Evolutionary conservation across 495 filamentous ascomycete species (phyloP), one percentile per base, ranked within the genome.

Genomic region (Aspergillus indologenus): DNA sequence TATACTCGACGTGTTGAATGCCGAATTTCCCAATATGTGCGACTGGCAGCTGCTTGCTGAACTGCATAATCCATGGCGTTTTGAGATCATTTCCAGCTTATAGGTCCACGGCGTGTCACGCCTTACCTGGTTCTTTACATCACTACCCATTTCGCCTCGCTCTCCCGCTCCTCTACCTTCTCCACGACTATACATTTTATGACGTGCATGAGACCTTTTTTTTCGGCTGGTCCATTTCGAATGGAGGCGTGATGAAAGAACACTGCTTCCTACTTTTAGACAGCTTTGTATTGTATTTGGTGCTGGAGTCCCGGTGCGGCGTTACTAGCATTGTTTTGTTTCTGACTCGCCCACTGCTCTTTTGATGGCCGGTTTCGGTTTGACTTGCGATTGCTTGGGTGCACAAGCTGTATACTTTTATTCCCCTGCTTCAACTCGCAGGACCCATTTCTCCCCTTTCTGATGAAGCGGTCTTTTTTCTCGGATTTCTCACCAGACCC

Each of bases 61-160:
- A 60, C 54, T 65, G 72, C 75, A 76, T 74, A 73, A 62, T 68
- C 74, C 65, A 64, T 66, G 78, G 68, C 75, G 78, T 72, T 79
- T 68, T 54, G 71, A 68, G 66, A 68, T 65, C 71, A 66, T 68
- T 68, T 70, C 69, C 66, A 75, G 71, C 75, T 66, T 68, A 65
- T 61, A 67, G 75, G 67, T 69, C 66, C 76, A 73, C 75, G 80
- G 73, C 76, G 71, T 77, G 76, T 75, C 68, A 73, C 19, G n/a
- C 21, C 26, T 5, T 11, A 9, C 65, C 74, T 67, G 59, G 62
- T 66, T 71, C 71, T 69, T 64, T 64, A 59, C 61, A 55, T 59
- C 64, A 63, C 64, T 62, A 57, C 34, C 34, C 12, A 40, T 14
- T 61, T 61, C 57, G 47, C 60, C 65, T 69, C 57, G 59, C 54